These are phyloP conservation scores for Aureobasidium pullulans DNA, from an alignment of 2,329 filamentous ascomycete genomes.

Conservation along the genomic window DNA sequence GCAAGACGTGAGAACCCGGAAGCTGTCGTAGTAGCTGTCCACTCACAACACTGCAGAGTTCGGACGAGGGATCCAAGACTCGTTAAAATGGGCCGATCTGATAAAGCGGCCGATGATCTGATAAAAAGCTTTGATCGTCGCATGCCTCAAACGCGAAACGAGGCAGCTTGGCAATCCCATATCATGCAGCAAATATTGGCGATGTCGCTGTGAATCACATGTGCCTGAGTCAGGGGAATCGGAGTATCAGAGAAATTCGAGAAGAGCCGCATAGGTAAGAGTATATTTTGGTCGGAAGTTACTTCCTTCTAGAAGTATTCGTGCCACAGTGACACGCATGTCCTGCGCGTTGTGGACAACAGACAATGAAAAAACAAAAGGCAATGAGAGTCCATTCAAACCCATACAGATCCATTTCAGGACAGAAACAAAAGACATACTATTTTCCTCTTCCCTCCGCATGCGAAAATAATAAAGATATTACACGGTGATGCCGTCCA, in stretches of 20 bases:
- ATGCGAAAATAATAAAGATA: constrained; percentile 13
- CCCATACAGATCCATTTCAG: background rate
- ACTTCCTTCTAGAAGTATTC: background rate
- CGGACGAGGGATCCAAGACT: background rate
- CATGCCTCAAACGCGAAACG: background rate
- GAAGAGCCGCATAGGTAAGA: background rate
- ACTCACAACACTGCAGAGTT: background rate
- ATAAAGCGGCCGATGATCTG: constrained; percentile 3
- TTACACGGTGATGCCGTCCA: constrained; percentile 8
- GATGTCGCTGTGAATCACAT: background rate
- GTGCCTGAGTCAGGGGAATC: background rate
- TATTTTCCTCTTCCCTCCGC: constrained; percentile 5
- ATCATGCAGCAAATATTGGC: background rate
- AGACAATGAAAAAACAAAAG: background rate
- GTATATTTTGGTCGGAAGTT: background rate
- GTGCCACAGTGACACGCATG: background rate
- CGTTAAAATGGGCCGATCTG: background rate
- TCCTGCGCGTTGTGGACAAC: background rate
- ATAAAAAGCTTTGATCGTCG: background rate
- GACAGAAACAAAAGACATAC: constrained; percentile 4
- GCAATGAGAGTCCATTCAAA: background rate
- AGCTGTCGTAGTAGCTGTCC: background rate
- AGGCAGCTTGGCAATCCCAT: background rate
- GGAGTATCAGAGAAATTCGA: background rate
- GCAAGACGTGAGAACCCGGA: background rate